Evolutionary conservation across 192 early-diverging fungal species (phyloP), one percentile per base, ranked within the genome.

Genomic region (Linnemannia exigua): DNA sequence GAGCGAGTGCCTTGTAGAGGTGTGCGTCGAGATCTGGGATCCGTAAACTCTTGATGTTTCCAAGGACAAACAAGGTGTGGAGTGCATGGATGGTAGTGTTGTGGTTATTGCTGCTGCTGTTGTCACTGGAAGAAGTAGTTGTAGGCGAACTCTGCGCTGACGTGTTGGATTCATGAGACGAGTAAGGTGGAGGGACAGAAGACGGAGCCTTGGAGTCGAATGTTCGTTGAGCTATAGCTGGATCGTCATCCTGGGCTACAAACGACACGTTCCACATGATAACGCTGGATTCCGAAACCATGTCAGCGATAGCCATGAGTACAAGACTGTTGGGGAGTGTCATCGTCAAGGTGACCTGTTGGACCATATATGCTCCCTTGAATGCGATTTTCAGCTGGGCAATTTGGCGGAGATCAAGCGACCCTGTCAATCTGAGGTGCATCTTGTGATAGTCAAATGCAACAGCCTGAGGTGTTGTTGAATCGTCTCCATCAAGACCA

Each of bases 21-120:
- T 37, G 25, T 5, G 47, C 63, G 7, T 52, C 69, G 19, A 81
- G 74, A 47, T 81, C 80, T 41, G 80, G 80, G 20, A 81, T 44
- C n/a, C 33, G 22, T 0, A 81, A 67, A 36, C 68, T 72, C 35
- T 76, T 47, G 52, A 81, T 63, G 51, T 71, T 48, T 15, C 33
- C 67, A 16, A 81, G 74, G 12, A 81, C 35, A 31, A 81, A 66
- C 2, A 76, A 20, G 48, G 38, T 37, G 31, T 51, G 52, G 11
- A 80, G 72, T 1, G 78, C 58, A 68, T 74, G 72, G 1, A 74
- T 48, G 0, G 31, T 48, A 8, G 28, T 50, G 35, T 80, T 74
- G 28, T 63, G 28, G 58, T 63, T 61, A 11, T 28, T 61, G 22
- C 1, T 28, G 25, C 20, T 28, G 11, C 12, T 61, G 58, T 63